Evolutionary conservation across 202 grass and related monocot genomes (phyloP), one percentile per base, ranked within the genome.

Genomic region (Miscanthus sacchariflorus): DNA sequence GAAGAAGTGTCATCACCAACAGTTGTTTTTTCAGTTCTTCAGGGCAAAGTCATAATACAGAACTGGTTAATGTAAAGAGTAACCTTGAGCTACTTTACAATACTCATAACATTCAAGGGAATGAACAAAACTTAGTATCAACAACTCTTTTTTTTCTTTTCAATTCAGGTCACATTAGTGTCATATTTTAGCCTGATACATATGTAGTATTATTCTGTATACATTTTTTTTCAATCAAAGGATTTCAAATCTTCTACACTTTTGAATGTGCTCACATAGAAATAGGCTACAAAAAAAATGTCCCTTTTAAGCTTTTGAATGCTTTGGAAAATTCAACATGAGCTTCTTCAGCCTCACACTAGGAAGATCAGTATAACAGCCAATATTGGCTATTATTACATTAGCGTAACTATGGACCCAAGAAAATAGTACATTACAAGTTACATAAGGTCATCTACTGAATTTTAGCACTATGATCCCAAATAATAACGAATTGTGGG

Each of bases 371-470:
- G 30, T 77, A 30, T 70, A 36, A 77, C 24, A 88, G 18, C 3
- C 24, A 83, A 24, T 72, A 64, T 72, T 78, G 79, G 50, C 5
- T 27, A 70, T 25, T 27, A 70, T 25, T 72, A 54, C 63, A 88
- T 49, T 76, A 28, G 49, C 25, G 68, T n/a, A 54, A 42, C 50
- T 82, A 56, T 11, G 12, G 21, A 85, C 36, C 25, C 10, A 77
- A 54, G 30, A 9, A 18, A 74, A 18, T 61, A 33, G 0, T 44
- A 33, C 56, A 74, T 56, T 67, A 33, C 15, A 13, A 40, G 40
- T 30, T 69, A 52, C 39, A 61, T 38, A 69, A 67, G 79, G 40
- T 83, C 24, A 90, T 43, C 18, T 15, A 66, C 52, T 77, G 50
- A 17, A 71, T 15, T 58, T 43, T 72, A 65, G 78, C 78, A n/a